Percentiles rank a stretch among this genome's conserved stretches.
Conservation (phyloP, 495 filamentous ascomycete species). For the Monascus purpureus region DNA sequence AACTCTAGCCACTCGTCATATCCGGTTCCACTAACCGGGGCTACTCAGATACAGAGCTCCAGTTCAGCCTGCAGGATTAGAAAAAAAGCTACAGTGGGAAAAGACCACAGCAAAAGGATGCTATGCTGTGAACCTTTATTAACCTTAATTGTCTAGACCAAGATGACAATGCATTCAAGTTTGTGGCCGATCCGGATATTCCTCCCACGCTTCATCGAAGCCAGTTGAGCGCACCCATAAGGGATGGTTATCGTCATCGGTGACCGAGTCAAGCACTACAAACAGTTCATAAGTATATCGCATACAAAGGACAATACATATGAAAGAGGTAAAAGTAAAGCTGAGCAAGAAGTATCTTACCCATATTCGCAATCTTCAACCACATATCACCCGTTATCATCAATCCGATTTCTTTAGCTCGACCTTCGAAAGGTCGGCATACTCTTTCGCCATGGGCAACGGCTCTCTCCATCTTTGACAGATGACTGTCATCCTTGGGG, state of each 20-base stretch:
- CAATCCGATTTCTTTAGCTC: slow-evolving; percentile 27
- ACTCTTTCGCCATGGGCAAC: slow-evolving; percentile 41
- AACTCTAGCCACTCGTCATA: too few species aligned
- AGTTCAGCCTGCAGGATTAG: too few species aligned
- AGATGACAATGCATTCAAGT: not conserved
- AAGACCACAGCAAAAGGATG: too few species aligned
- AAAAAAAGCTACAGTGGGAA: too few species aligned
- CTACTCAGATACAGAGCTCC: too few species aligned
- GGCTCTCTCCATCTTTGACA: slow-evolving; percentile 58
- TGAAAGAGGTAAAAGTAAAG: not conserved
- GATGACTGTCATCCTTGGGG: slow-evolving; percentile 63
- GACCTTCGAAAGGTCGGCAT: slow-evolving; percentile 27
- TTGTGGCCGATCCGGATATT: not conserved
- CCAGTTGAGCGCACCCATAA: slow-evolving; percentile 24
- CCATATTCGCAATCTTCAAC: slow-evolving; percentile 48
- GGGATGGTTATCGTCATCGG: slow-evolving; percentile 2
- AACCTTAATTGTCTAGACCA: too few species aligned
- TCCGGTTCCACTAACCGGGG: too few species aligned
- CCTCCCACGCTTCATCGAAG: slow-evolving; percentile 24
- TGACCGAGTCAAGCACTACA: slow-evolving; percentile 22
- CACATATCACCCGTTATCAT: slow-evolving; percentile 54
- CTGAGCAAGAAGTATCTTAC: not conserved
- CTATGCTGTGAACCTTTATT: too few species aligned
- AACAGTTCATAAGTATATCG: not conserved
- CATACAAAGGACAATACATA: not conserved